Evolutionary conservation across 1,284 basidiomycete genomes (phyloP), one percentile per base, ranked within the genome.

Genomic region (Ceratobasidium sp.): DNA sequence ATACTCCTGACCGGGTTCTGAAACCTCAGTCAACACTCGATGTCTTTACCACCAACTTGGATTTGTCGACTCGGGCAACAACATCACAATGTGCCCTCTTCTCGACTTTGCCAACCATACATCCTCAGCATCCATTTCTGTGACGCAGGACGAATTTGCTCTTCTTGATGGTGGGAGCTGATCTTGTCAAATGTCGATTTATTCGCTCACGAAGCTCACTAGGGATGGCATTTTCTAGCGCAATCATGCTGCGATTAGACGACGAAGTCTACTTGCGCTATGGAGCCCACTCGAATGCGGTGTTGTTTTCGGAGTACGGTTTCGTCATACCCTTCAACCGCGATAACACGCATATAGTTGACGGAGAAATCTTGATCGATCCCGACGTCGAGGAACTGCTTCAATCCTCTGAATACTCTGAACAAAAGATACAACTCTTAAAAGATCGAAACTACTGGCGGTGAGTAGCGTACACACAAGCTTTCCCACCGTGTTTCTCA

Each of bases 71-170:
- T 82, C 86, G 77, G 64, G 66, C 14, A 86, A 93, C 78, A 95
- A 96, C 79, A 81, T 95, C 75, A 91, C 93, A 0, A 85, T 96
- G 76, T 93, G 92, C 76, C 95, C 94, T 7, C 83, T 96, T 59
- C 84, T 96, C 47, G 94, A 96, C 80, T 91, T 96, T 76, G 92
- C 92, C 18, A 96, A 96, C 77, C 94, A 96, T 76, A 83, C 85
- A 11, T 32, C 72, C 13, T 44, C 49, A 21, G 54, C 50, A 38
- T 63, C 66, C n/a, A 38, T 28, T 13, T 66, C 57, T 14, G 63
- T 61, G 28, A 59, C 41, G 7, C 43, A 75, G 18, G 54, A 62
- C 66, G 50, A 63, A 28, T 73, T 75, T 49, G 62, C 57, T 2
- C 35, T 75, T 9, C 28, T 57, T n/a, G 58, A 63, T 50, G 58